phyloP scores from a whole-genome alignment of 2,329 filamentous ascomycete species.

The Aspergillus pseudoglaucus region DNA sequence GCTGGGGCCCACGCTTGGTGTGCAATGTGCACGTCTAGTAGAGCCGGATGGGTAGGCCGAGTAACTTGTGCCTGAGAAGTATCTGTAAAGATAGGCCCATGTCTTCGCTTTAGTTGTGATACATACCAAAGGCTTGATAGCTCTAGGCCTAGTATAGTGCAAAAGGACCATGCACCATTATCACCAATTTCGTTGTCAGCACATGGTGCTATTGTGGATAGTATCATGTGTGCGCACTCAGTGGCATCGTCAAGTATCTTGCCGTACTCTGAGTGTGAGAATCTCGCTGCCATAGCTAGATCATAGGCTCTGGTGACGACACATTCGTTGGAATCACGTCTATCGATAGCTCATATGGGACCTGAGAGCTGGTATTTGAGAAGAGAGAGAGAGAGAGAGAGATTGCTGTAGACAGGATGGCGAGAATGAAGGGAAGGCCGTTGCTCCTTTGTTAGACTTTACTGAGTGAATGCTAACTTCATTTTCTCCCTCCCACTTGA shows the following conservation, averaged over 20 bases:
- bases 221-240: background rate
- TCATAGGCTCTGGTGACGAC: background rate
- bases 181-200: background rate
- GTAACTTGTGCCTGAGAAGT: background rate
- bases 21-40: background rate
- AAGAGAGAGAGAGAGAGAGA: too few species aligned
- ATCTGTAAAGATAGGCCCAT: background rate
- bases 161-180: background rate
- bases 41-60: background rate
- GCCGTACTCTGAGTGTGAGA: background rate
- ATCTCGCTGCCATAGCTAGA: background rate
- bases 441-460: background rate
- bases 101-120: background rate
- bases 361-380: background rate
- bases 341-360: background rate
- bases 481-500: background rate
- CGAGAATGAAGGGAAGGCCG: background rate
- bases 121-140: background rate
- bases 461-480: background rate
- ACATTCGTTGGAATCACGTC: background rate
- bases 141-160: background rate
- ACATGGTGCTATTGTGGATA: background rate
- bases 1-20: too few species aligned
- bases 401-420: background rate
- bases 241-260: background rate